Evolutionary conservation across 768 basidiomycete genomes (phyloP), one percentile per base, ranked within the genome.

Genomic region (Lactarius indigo): DNA sequence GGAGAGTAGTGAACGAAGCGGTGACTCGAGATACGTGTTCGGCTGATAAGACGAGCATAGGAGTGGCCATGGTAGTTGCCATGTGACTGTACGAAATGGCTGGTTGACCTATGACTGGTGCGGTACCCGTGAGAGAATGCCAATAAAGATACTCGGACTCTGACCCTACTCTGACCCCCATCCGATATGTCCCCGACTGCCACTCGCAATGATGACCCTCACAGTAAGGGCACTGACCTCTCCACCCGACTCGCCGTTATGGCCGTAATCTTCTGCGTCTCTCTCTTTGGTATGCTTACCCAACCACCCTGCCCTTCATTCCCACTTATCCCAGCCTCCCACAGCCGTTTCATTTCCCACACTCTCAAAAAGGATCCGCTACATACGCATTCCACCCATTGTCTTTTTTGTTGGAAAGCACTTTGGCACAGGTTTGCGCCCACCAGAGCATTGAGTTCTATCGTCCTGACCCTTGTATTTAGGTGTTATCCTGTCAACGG

Each of bases 321-420:
- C 9, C 26, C 1, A 5, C 18, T 62, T 1, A 23, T 7, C 30
- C 20, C 63, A 6, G 57, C 33, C 10, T 41, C 37, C 39, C 57
- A 26, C 52, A 83, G 91, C 91, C n/a, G 87, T 86, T 1, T 88
- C 88, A 0, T 89, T 93, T 68, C 91, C 92, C 0, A 78, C 84
- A 1, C 64, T 91, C 30, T 89, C 90, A 0, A 84, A 83, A 64
- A 80, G 80, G 1, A 72, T 82, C 17, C 78, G 80, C 7, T 80
- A 79, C 64, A 71, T 92, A 26, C 81, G 82, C 61, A 86, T 91
- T 70, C 90, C 90, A 1, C 81, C 82, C 28, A 78, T 90, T 18
- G 72, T 88, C 20, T 93, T 94, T 74, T 93, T 94, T 75, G 79
- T 91, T n/a, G 91, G 89, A 44, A 94, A 92, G 72, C 92, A 94